Percentiles rank a stretch among this genome's conserved stretches.
Evolutionary conservation across 352 stramenopile genomes (phyloP).

Genomic region (Phytophthora tubulina): DNA sequence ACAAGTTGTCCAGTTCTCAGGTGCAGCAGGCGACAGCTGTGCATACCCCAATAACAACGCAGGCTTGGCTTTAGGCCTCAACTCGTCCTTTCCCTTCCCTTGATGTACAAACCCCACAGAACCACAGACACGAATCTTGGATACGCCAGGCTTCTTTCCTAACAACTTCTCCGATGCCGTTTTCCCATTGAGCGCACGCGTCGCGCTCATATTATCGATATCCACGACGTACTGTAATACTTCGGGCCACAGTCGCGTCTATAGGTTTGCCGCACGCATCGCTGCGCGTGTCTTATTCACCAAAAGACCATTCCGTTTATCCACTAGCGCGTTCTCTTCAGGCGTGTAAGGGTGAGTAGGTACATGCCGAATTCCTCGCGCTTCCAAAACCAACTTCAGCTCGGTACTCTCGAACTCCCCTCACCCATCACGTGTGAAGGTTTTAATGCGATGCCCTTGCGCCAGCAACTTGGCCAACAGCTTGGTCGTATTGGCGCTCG

Average conservation of each 20-base stretch:
- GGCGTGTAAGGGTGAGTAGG: constrained; percentile 16
- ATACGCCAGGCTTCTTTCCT: not conserved
- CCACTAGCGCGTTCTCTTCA: constrained; percentile 11
- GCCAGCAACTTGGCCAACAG: constrained; percentile 4
- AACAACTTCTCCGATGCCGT: constrained; percentile 15
- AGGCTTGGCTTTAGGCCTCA: too few species aligned
- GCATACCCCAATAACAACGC: too few species aligned
- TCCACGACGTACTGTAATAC: constrained; percentile 14
- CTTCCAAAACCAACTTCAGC: too few species aligned
- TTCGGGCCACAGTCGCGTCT: not conserved
- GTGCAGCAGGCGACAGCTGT: too few species aligned
- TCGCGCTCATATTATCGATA: constrained; percentile 1
- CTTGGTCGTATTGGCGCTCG: constrained; percentile 8
- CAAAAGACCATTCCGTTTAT: not conserved
- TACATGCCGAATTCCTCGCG: constrained; percentile 8
- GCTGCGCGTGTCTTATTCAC: constrained; percentile 13
- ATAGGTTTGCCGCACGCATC: constrained; percentile 18
- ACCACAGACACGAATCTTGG: too few species aligned
- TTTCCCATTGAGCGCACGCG: not conserved
- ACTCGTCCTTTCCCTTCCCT: too few species aligned
- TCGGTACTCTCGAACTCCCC: constrained; percentile 8
- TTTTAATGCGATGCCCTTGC: not conserved
- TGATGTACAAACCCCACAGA: too few species aligned
- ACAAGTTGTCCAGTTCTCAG: too few species aligned
- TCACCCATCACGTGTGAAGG: constrained; percentile 9